These are phyloP conservation scores for Arthromyces matolae DNA, from an alignment of 768 basidiomycete species.

Conservation along the genomic window DNA sequence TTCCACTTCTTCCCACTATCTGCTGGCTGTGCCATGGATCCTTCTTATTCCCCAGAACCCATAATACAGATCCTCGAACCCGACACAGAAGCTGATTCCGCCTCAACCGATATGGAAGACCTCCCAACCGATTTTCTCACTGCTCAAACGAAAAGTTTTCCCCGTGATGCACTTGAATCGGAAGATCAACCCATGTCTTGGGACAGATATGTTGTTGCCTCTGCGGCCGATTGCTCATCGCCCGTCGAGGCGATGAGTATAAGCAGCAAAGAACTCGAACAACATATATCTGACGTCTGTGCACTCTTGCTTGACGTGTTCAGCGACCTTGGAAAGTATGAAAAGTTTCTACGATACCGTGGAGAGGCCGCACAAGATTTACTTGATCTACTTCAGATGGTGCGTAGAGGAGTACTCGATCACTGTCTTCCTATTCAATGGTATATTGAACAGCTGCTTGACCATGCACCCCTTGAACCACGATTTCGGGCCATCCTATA, in stretches of 20 bases:
- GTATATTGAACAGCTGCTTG: slow-evolving; percentile 9
- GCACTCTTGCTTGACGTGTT: neutral
- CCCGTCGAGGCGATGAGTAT: neutral
- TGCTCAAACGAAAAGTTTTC: slow-evolving; percentile 3
- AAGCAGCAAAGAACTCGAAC: neutral
- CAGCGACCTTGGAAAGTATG: neutral
- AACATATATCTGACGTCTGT: neutral
- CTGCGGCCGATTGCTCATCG: neutral
- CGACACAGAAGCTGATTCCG: neutral
- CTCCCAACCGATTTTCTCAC: slow-evolving; percentile 1
- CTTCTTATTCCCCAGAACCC: neutral
- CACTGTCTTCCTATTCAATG: neutral
- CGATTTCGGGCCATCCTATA: slow-evolving; percentile 13
- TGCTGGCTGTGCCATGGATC: neutral
- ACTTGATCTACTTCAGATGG: slow-evolving; percentile 8
- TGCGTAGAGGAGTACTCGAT: neutral
- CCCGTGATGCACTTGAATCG: neutral
- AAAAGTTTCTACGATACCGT: neutral
- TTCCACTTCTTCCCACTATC: neutral
- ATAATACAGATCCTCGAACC: neutral
- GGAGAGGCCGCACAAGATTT: slow-evolving; percentile 6
- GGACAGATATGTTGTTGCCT: slow-evolving; percentile 7
- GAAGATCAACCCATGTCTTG: slow-evolving; percentile 1
- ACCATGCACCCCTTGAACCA: slow-evolving; percentile 12
- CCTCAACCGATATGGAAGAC: neutral